Evolutionary conservation across 768 basidiomycete genomes (phyloP).

Genomic region (Naganishia vishniacii): DNA sequence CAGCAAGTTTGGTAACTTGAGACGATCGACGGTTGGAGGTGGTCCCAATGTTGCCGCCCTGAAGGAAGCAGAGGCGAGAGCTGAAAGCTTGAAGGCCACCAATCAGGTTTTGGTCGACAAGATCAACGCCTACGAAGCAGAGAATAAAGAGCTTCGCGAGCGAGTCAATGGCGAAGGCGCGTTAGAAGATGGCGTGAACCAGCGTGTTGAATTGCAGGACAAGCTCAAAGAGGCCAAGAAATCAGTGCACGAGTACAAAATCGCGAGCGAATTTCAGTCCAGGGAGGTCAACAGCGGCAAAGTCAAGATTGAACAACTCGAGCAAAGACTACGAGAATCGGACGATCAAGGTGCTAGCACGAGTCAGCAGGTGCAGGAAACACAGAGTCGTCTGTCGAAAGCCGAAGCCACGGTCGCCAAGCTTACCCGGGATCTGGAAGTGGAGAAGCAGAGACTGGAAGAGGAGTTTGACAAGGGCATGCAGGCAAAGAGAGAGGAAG

Average conservation of each 20-base stretch:
- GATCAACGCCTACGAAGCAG: conserved; percentile 33
- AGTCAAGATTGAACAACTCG: conserved; percentile 32
- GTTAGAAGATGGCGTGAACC: not conserved
- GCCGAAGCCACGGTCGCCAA: conserved; percentile 37
- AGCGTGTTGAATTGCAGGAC: conserved; percentile 33
- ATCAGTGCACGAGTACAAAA: conserved; percentile 18
- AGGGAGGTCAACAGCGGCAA: conserved; percentile 6
- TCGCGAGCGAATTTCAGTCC: conserved; percentile 27
- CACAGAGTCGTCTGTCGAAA: conserved; percentile 18
- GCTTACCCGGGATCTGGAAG: conserved; percentile 36
- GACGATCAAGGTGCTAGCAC: conserved; percentile 13
- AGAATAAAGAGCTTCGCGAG: conserved; percentile 17
- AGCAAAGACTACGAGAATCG: conserved; percentile 32
- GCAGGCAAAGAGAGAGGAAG: conserved; percentile 51
- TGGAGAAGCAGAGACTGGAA: conserved; percentile 32
- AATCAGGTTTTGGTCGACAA: conserved; percentile 37
- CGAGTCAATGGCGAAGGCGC: conserved; percentile 21
- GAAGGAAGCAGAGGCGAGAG: conserved; percentile 42
- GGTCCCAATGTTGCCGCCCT: conserved; percentile 13
- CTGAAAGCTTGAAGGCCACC: conserved; percentile 54
- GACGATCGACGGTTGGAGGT: conserved; percentile 10
- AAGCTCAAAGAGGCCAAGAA: conserved; percentile 32
- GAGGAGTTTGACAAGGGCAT: conserved; percentile 41
- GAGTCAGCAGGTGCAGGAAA: conserved; percentile 15
- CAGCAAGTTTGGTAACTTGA: conserved; percentile 26